Conservation (phyloP, 306 rosid species). For the Malus orientalis region DNA sequence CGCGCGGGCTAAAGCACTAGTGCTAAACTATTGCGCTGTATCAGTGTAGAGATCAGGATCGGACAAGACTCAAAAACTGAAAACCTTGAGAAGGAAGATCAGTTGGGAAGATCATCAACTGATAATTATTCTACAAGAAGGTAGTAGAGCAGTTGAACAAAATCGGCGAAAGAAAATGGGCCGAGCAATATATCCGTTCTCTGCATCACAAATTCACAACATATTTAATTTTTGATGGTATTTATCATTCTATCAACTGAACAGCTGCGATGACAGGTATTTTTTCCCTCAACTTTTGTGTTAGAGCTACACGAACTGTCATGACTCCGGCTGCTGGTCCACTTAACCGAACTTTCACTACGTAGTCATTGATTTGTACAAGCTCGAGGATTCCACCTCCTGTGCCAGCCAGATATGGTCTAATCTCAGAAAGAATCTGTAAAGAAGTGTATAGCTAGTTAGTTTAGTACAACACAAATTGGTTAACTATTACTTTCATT, state of each 20-base stretch:
- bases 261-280: constrained; percentile 88
- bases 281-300: constrained; percentile 88
- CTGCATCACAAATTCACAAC: background rate
- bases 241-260: constrained; percentile 61
- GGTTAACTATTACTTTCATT: no score
- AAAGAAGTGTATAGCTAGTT: constrained; percentile 5
- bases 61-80: no score
- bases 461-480: background rate
- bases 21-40: no score
- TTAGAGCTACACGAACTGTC: constrained; percentile 90
- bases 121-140: no score
- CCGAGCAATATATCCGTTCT: background rate
- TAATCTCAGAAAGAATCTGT: constrained; percentile 84
- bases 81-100: no score
- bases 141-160: no score
- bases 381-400: constrained; percentile 93
- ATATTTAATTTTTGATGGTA: constrained; percentile 8
- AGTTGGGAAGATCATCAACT: no score
- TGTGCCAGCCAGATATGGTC: constrained; percentile 88
- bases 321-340: constrained; percentile 91
- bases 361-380: constrained; percentile 54
- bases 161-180: background rate
- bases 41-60: no score
- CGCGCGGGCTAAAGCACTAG: no score
- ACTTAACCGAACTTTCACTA: constrained; percentile 66